Base-by-base conservation (phyloP, 306 rosid genomes). In the Morella rubra region DNA sequence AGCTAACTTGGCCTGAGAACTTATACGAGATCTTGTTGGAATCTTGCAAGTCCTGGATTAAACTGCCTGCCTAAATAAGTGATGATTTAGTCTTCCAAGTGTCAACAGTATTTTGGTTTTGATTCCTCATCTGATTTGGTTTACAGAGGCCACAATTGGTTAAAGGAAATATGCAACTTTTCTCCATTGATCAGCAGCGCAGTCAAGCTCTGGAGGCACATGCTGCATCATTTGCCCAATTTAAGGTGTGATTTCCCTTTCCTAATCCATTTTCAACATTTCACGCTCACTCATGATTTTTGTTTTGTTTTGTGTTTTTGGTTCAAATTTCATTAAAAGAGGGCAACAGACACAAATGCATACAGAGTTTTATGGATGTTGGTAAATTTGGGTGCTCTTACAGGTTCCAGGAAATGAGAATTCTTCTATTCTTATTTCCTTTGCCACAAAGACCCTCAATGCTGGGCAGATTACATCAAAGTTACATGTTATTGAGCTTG, bases 151-250 rank as follows among this genome's bases (percentile, higher is more conserved):
- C 96, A 51, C 98, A 96, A 73, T 81, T 96, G 88, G 99, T 96
- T 77, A 96, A 96, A 84, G 99, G 99, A 80, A 96, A 92, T 83
- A 87, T 96, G 99, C 99, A 96, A 79, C 98, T 96, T 73, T 96
- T 89, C 81, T 96, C 99, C 0, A 88, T 92, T 79, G 99, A 96
- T 44, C 99, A 96, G 86, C 99, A 96, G 87, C 91, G 98, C 55
- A 95, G 99, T 86, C 99, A 95, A 86, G 99, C 99, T 74, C 93
- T 95, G 78, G 99, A 95, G 89, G 97, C 99, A 9, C 99, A 95
- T 68, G 98, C 99, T 45, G 99, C 99, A 37, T 79, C 99, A 73
- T 95, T 95, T 88, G 97, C 98, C 65, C 97, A 92, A 83, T 87
- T 90, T 72, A 95, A 92, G 85, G 99, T 90, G 72, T 11, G 92